These are phyloP conservation scores for Debaryomyces maramus DNA, from an alignment of 805 yeast genomes.

Conservation along the genomic window DNA sequence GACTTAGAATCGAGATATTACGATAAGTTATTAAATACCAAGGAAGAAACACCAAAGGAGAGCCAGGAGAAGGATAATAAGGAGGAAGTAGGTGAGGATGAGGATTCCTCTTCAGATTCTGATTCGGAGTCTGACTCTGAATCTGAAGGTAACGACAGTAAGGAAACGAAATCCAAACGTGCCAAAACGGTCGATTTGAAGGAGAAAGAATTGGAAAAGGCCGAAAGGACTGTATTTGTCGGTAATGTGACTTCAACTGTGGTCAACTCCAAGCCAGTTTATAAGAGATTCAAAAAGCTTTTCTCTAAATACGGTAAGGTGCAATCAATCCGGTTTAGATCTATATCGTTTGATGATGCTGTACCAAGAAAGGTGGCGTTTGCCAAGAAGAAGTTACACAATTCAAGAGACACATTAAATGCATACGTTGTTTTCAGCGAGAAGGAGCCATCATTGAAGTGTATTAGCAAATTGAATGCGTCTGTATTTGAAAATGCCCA, in stretches of 20 bases:
- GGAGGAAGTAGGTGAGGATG: conserved; percentile 16
- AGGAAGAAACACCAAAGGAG: conserved; percentile 17
- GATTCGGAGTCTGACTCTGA: conserved; percentile 18
- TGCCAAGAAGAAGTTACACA: conserved; percentile 73
- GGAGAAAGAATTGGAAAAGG: conserved; percentile 74
- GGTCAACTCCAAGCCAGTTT: conserved; percentile 59
- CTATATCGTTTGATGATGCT: conserved; percentile 83
- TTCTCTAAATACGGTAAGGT: conserved; percentile 56
- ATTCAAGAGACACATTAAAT: conserved; percentile 76
- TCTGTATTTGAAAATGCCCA: conserved; percentile 68
- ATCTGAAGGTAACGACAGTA: conserved; percentile 11
- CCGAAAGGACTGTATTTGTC: conserved; percentile 81
- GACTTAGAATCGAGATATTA: conserved; percentile 58
- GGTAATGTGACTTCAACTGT: conserved; percentile 77
- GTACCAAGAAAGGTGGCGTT: conserved; percentile 92
- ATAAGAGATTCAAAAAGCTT: conserved; percentile 64
- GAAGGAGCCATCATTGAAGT: conserved; percentile 48
- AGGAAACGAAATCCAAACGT: conserved; percentile 9
- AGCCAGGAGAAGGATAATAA: conserved; percentile 15
- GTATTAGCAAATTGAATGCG: conserved; percentile 60
- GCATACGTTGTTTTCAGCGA: conserved; percentile 81
- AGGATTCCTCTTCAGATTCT: conserved; percentile 9
- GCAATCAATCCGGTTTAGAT: conserved; percentile 84
- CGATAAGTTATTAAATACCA: conserved; percentile 47
- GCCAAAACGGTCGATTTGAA: conserved; percentile 61